A percentile compares a stretch with the other conserved stretches of the same genome.
Conservation (phyloP, 495 filamentous ascomycete species). For the Tuber magnatum region DNA sequence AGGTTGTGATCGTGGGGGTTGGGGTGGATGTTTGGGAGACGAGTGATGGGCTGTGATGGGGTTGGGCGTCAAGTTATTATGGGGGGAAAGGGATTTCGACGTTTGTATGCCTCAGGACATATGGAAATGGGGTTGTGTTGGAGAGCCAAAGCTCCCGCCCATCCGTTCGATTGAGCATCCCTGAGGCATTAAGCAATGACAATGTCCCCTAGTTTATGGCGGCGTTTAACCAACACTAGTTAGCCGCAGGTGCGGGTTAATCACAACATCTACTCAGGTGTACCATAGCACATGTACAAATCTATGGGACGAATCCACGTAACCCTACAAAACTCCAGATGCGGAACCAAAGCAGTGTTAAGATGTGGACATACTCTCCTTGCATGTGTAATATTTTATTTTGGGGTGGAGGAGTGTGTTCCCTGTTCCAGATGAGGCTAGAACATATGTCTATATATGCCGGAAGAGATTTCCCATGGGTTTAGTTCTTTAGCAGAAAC, state of each 20-base stretch:
- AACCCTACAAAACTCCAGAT: background rate
- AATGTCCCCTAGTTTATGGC: background rate
- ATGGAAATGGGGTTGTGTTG: background rate
- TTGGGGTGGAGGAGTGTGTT: no score
- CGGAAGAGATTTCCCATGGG: background rate
- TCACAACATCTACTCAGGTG: background rate
- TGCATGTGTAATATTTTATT: background rate
- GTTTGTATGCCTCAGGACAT: background rate
- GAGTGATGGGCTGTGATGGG: background rate
- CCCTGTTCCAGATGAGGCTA: no score
- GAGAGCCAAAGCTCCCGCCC: background rate
- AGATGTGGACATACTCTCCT: background rate
- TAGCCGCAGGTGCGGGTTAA: background rate
- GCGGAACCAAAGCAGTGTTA: background rate
- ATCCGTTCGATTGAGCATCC: background rate
- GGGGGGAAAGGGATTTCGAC: background rate
- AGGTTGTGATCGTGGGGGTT: conserved; percentile 47
- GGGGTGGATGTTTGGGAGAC: conserved; percentile 48
- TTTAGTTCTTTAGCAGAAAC: background rate
- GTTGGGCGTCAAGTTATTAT: background rate
- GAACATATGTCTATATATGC: background rate
- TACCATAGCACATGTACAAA: background rate
- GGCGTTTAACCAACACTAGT: background rate
- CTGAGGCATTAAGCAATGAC: background rate
- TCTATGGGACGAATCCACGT: background rate